Conservation (phyloP, 257 asterid species). For the Forsythia suspensa region DNA sequence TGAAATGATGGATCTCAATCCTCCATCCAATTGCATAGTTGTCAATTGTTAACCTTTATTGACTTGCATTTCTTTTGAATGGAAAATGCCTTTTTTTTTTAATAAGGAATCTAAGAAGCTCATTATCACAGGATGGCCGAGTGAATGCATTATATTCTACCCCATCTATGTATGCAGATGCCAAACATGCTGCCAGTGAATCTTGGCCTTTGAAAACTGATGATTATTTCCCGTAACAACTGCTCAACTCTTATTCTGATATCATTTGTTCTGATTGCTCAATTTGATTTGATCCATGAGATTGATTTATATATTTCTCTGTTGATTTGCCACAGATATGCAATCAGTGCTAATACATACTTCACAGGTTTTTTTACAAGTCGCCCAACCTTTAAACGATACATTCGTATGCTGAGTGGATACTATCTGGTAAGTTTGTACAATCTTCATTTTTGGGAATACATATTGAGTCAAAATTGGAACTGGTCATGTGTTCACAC, state of each 20-base stretch:
- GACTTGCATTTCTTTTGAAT: neutral
- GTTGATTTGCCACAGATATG: constrained; percentile 50
- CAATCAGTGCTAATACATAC: constrained; percentile 56
- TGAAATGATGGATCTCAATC: neutral
- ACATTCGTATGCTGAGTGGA: constrained; percentile 70
- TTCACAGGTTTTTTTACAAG: constrained; percentile 90
- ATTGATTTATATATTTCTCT: neutral
- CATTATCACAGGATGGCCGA: constrained; percentile 71
- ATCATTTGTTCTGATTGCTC: neutral
- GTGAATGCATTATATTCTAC: constrained; percentile 87
- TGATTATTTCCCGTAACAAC: constrained; percentile 85
- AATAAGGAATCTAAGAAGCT: constrained; percentile 9
- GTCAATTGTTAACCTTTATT: neutral
- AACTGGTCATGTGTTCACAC: neutral
- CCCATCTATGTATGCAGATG: constrained; percentile 79
- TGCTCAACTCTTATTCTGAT: constrained; percentile 8
- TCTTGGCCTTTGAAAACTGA: constrained; percentile 79
- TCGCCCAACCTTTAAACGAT: constrained; percentile 78
- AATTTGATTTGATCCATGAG: constrained; percentile 1
- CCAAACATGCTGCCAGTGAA: constrained; percentile 58
- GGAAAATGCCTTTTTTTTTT: neutral
- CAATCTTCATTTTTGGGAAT: neutral
- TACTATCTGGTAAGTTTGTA: constrained; percentile 56
- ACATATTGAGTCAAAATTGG: neutral
- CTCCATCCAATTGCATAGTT: neutral